Base-by-base conservation (phyloP, 2,329 filamentous ascomycete genomes). In the Clarireedia sp. region DNA sequence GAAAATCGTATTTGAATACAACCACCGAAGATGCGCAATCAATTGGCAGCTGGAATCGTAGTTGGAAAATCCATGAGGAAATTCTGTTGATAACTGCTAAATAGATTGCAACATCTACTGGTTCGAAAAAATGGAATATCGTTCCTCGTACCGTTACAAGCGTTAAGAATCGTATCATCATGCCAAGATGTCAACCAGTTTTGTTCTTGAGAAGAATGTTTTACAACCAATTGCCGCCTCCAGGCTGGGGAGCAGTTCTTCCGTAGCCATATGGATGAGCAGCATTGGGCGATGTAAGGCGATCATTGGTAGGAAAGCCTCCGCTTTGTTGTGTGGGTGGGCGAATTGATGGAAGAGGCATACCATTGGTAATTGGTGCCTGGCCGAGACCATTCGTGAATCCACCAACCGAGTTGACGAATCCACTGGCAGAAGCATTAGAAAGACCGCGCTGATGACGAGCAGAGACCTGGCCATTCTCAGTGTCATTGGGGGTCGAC, bases 91-190 rank as follows among this genome's bases (percentile, higher is more conserved):
- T 44, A 44, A 43, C 29, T 51, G 46, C 48, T 33, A 57, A 51
- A 60, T 55, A 57, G 56, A 57, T 57, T 38, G 57, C 48, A 53
- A 44, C 58, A 62, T 59, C 63, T 56, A 61, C 55, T 54, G 63
- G 56, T 56, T 63, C 58, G 60, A 63, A 68, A 48, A 48, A 45
- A 62, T 60, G 57, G 61, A 68, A 56, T 58, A 60, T 67, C 64
- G 56, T 67, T 60, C 56, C 61, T 65, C 63, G 66, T 69, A 69
- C 67, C 67, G 62, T 69, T 69, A 69, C 67, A 69, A 62, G 61
- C 64, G 65, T 68, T 64, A 62, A 62, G 29, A 62, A 67, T 69
- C 67, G 55, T 69, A 57, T 65, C 66, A 58, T 69, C 67, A 56
- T 68, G 60, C 62, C 63, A 57, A 58, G 57, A 57, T 46, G 55